phyloP scores from a whole-genome alignment of 2,329 filamentous ascomycete species.

The Claviceps spartinae region DNA sequence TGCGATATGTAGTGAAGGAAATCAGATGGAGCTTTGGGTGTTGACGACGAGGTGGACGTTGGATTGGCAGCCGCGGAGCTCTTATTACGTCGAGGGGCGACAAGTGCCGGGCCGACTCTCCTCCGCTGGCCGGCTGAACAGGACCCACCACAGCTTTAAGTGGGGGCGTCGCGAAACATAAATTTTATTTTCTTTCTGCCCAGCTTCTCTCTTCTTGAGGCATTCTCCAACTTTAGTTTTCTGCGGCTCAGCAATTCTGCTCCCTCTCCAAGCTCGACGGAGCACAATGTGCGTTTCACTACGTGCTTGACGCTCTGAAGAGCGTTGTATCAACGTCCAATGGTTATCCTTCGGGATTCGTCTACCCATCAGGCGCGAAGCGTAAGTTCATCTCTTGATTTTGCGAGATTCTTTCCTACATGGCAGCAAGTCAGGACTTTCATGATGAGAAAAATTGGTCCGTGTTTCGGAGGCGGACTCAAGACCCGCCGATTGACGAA shows the following conservation, averaged over 20 bases:
- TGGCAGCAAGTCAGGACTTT: conserved; percentile 5
- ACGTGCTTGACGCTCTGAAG: too few species aligned
- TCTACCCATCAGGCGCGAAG: neutral
- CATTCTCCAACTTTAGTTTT: neutral
- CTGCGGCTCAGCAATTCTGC: neutral
- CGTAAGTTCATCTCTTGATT: conserved; percentile 3
- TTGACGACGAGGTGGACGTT: neutral
- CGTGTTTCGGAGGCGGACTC: conserved; percentile 88
- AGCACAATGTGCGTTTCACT: neutral
- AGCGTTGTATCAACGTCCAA: neutral
- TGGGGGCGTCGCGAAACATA: conserved; percentile 1
- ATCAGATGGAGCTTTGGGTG: neutral
- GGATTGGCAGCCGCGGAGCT: conserved; percentile 19
- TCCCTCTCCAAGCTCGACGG: neutral
- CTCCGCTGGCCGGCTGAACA: conserved; percentile 3
- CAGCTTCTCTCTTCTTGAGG: neutral
- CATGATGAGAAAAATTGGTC: conserved; percentile 80
- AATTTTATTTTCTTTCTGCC: neutral
- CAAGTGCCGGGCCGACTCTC: conserved; percentile 10
- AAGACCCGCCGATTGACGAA: conserved; percentile 81
- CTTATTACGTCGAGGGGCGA: conserved; percentile 25
- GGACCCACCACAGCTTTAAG: neutral
- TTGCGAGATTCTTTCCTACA: neutral
- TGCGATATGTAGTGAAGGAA: conserved; percentile 1
- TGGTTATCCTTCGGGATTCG: neutral